phyloP scores from a whole-genome alignment of 495 filamentous ascomycete genomes.

The Saxophila tyrrhenica region DNA sequence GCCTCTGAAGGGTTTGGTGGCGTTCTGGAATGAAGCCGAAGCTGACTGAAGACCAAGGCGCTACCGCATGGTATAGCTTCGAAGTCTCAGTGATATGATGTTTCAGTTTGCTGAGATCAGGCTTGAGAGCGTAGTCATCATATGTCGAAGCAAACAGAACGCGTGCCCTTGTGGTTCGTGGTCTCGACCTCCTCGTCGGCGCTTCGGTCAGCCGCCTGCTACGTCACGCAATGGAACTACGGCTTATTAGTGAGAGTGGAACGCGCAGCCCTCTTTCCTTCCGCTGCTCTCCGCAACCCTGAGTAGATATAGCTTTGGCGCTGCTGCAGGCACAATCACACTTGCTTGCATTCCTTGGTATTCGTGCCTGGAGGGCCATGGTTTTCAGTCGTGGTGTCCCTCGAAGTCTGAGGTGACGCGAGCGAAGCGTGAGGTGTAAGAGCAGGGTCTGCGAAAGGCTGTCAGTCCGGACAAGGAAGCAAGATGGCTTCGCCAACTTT shows the following conservation, averaged over 20 bases:
- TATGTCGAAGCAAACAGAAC: too few relatives aligned
- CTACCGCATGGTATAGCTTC: neutral
- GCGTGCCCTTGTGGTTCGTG: too few relatives aligned
- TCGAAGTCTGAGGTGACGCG: too few relatives aligned
- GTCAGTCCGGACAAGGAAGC: neutral
- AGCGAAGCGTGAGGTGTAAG: too few relatives aligned
- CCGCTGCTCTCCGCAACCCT: neutral
- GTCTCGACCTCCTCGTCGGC: too few relatives aligned
- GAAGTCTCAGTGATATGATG: neutral
- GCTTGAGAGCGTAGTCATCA: too few relatives aligned
- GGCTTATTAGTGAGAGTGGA: neutral
- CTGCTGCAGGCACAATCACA: neutral
- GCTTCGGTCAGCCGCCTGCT: neutral
- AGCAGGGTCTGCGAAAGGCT: neutral
- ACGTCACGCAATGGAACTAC: neutral
- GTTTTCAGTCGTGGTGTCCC: neutral
- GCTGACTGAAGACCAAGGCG: neutral
- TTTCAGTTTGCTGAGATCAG: too few relatives aligned
- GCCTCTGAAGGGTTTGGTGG: neutral
- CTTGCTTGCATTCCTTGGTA: neutral
- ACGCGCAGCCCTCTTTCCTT: neutral
- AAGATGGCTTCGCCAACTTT: slow-evolving; percentile 9
- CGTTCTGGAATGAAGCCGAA: neutral
- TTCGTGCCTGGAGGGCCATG: neutral
- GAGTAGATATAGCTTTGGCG: neutral